Evolutionary conservation across 2,329 filamentous ascomycete genomes (phyloP).

Genomic region (Alternaria dauci): DNA sequence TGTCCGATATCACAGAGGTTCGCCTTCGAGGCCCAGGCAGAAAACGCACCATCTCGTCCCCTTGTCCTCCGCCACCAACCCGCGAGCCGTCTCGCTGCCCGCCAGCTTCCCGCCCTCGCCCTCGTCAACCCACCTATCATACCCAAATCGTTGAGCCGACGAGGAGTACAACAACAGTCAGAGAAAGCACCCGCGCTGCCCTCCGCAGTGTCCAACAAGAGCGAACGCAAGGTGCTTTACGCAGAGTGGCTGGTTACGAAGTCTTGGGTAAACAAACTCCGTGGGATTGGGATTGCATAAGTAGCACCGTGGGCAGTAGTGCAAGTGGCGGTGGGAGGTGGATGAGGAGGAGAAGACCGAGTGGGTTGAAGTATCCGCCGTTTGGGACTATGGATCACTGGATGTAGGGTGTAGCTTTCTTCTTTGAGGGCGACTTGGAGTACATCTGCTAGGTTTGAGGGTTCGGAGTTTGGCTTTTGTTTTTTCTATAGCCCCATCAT

Average conservation of each 20-base stretch:
- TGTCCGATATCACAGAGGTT: constrained; percentile 3
- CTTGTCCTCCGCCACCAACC: constrained; percentile 27
- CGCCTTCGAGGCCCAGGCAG: constrained; percentile 34
- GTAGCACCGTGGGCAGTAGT: constrained; percentile 35
- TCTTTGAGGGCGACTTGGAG: neutral
- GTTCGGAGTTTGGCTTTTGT: neutral
- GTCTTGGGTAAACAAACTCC: constrained; percentile 41
- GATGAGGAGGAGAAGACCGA: constrained; percentile 13
- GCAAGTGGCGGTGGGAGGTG: constrained; percentile 13
- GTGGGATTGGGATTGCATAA: constrained; percentile 48
- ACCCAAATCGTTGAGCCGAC: constrained; percentile 38
- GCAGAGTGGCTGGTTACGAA: constrained; percentile 44
- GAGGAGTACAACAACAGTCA: constrained; percentile 24
- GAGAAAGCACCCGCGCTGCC: constrained; percentile 38
- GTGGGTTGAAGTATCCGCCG: constrained; percentile 38
- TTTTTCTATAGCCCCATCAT: neutral
- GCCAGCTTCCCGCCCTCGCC: constrained; percentile 14
- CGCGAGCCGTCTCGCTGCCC: constrained; percentile 18
- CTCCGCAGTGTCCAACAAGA: constrained; percentile 29
- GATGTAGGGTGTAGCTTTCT: constrained; percentile 18
- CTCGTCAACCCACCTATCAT: constrained; percentile 38
- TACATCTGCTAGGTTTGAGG: neutral
- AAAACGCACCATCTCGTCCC: constrained; percentile 22
- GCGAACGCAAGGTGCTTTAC: constrained; percentile 24
- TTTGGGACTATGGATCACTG: constrained; percentile 39